phyloP scores from a whole-genome alignment of 257 asterid species.

The Leonotis leonurus region DNA sequence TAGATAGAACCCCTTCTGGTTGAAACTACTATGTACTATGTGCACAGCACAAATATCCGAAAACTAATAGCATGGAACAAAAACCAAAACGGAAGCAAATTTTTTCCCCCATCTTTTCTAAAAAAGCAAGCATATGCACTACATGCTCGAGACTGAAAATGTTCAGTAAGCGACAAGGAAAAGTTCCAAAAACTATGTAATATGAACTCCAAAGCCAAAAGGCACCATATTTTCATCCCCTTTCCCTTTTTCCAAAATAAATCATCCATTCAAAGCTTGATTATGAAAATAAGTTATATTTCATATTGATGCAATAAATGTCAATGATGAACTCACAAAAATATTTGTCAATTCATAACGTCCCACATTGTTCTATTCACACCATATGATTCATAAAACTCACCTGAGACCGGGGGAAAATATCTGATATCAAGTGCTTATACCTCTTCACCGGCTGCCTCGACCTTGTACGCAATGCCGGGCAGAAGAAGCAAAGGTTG shows the following conservation, averaged over 20 bases:
- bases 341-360: not conserved
- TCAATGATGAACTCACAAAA: not conserved
- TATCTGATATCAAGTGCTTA: constrained; percentile 91
- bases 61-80: not conserved
- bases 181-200: not conserved
- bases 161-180: not conserved
- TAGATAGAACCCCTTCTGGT: not conserved
- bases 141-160: not conserved
- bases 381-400: constrained; percentile 21
- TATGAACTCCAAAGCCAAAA: not conserved
- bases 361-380: not conserved
- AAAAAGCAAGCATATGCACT: not conserved
- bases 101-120: not conserved
- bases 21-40: not conserved
- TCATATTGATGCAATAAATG: not conserved
- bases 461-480: constrained; percentile 84
- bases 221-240: not conserved
- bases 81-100: not conserved
- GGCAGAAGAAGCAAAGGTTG: constrained; percentile 89
- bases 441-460: constrained; percentile 99
- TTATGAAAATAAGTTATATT: too few relatives aligned
- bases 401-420: constrained; percentile 81
- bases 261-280: not conserved
- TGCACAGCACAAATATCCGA: not conserved
- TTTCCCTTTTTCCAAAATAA: not conserved